Base-by-base conservation (phyloP, 139 green algal genomes). In the Trebouxia sp. region DNA sequence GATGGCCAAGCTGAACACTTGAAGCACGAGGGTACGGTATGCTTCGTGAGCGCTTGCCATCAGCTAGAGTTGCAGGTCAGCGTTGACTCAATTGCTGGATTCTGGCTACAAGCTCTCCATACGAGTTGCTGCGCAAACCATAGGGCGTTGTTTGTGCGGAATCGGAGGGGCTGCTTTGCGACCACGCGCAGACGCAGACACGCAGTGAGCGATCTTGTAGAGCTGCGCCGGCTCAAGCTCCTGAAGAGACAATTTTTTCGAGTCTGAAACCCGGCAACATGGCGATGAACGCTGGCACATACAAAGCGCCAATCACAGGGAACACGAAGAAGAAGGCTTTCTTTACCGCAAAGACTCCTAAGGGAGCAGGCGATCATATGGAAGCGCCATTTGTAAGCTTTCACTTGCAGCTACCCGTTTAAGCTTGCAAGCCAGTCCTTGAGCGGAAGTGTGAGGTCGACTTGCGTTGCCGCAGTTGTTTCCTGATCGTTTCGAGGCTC, bases 291-390 rank as follows among this genome's bases (percentile, higher is more conserved):
- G 42, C 69, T 58, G n/a, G 35, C 41, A 53, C 69, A 3, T 58
- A 77, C 39, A 47, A 48, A 14, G 35, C 35, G 9, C 38, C 51
- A 14, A 41, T 72, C 20, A 50, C 51, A 55, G 51, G 51, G 14
- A 26, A 51, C 20, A 70, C 28, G 37, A 22, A 32, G 8, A 70
- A 80, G 75, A 69, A 70, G 35, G 51, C 75, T 39, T 80, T 80
- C 75, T 70, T 80, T 14, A 80, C 75, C 15, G 75, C 75, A 32
- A 69, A 80, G 38, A 79, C 74, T 14, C 74, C 74, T 11, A 65
- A 45, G 32, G 47, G 47, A 15, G 12, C 42, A 14, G 41, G 37
- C n/a, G 69, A 77, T 14, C 67, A 77, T 17, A 56, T 53, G 45
- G 72, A 65, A 28, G 28, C 45, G 30, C 28, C 72, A 14, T 38